Conservation (phyloP, 164 flowering plant genomes). For the Vitis riparia region DNA sequence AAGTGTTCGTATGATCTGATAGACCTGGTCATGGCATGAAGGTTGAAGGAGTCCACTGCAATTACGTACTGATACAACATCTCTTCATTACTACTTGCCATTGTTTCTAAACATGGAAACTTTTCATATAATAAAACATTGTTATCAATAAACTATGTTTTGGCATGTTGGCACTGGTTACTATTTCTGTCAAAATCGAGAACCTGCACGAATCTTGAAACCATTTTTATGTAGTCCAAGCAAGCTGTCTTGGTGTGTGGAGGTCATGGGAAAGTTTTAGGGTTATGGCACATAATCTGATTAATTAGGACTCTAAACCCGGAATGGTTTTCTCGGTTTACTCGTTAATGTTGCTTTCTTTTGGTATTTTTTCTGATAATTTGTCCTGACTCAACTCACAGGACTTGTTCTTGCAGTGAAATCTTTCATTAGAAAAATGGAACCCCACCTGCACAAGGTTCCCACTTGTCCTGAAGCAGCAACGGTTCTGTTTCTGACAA, state of each 20-base stretch:
- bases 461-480: neutral
- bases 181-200: neutral
- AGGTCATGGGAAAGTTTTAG: neutral
- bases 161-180: neutral
- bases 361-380: neutral
- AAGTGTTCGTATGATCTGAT: no score
- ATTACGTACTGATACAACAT: neutral
- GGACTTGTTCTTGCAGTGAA: neutral
- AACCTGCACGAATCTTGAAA: neutral
- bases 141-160: neutral
- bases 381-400: no score
- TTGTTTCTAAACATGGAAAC: neutral
- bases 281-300: no score
- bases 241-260: neutral
- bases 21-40: no score
- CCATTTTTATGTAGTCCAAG: neutral
- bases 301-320: no score
- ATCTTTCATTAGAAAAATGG: neutral
- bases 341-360: no score
- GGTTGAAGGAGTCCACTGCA: neutral
- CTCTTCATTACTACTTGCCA: neutral
- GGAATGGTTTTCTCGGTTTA: no score
- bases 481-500: neutral
- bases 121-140: neutral
- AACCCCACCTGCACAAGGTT: neutral